Percentiles rank a stretch among this genome's conserved stretches.
Evolutionary conservation across 768 basidiomycete species (phyloP).

Genomic region (Lentinula sp.): DNA sequence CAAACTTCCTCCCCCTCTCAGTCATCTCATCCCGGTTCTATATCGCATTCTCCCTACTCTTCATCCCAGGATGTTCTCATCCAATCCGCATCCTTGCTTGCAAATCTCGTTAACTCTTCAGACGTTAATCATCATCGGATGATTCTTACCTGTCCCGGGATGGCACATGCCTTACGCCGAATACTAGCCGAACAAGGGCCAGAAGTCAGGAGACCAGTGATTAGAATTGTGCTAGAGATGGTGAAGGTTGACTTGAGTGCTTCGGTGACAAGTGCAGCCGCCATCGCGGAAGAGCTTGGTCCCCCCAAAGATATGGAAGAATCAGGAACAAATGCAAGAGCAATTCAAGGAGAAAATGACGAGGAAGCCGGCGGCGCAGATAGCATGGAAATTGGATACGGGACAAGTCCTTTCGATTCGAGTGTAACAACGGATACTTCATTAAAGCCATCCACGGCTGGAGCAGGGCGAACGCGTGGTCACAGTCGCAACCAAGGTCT

Average conservation of each 20-base stretch:
- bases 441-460: neutral
- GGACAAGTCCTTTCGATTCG: neutral
- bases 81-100: conserved; percentile 55
- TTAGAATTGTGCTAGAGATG: conserved; percentile 54
- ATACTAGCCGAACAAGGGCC: conserved; percentile 57
- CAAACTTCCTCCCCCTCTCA: neutral
- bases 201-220: conserved; percentile 55
- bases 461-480: neutral
- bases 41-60: conserved; percentile 13
- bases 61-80: neutral
- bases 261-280: conserved; percentile 23
- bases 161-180: conserved; percentile 48
- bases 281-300: conserved; percentile 9
- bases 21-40: neutral
- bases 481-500: neutral
- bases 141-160: conserved; percentile 43
- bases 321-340: neutral
- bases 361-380: conserved; percentile 17
- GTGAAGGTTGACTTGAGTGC: conserved; percentile 17
- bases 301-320: conserved; percentile 16
- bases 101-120: conserved; percentile 63
- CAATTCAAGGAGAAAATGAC: conserved; percentile 18
- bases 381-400: neutral
- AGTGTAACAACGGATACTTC: neutral
- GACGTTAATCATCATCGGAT: conserved; percentile 37